Conservation (phyloP, 1,284 basidiomycete species). For the Irpex rosettiformis region DNA sequence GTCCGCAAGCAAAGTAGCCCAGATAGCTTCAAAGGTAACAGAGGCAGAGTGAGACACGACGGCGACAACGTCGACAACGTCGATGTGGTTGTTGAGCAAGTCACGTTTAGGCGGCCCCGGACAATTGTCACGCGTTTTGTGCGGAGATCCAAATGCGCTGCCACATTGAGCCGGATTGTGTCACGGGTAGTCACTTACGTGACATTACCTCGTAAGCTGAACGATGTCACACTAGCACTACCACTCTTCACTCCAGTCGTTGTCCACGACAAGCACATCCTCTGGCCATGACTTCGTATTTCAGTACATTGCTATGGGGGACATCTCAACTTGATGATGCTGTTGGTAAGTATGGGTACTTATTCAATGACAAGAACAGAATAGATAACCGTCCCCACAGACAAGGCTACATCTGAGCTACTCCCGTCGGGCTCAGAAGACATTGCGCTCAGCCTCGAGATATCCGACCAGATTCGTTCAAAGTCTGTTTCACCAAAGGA, state of each 20-base stretch:
- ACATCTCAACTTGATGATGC: constrained; percentile 74
- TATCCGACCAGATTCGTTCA: constrained; percentile 95
- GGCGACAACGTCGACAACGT: constrained; percentile 19
- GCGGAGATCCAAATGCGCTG: constrained; percentile 12
- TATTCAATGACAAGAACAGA: neutral
- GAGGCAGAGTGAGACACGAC: constrained; percentile 9
- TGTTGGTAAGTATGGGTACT: constrained; percentile 48
- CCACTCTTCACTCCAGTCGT: constrained; percentile 7
- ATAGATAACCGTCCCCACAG: constrained; percentile 34
- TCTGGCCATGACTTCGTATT: constrained; percentile 38
- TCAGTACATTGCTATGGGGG: constrained; percentile 70
- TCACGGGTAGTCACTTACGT: constrained; percentile 9
- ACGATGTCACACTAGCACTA: constrained; percentile 11
- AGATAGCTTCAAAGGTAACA: constrained; percentile 6
- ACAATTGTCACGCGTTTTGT: constrained; percentile 16
- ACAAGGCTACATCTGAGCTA: constrained; percentile 90
- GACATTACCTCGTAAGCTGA: constrained; percentile 4
- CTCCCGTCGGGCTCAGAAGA: constrained; percentile 82
- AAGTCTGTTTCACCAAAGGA: constrained; percentile 85
- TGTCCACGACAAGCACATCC: constrained; percentile 15
- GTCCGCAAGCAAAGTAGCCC: neutral
- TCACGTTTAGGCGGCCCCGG: constrained; percentile 22
- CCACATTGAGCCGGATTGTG: neutral
- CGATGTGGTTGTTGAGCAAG: constrained; percentile 27
- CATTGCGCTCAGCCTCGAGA: constrained; percentile 91